These are phyloP conservation scores for Termitomyces sp. DNA, from an alignment of 1,284 basidiomycete species.

Conservation along the genomic window DNA sequence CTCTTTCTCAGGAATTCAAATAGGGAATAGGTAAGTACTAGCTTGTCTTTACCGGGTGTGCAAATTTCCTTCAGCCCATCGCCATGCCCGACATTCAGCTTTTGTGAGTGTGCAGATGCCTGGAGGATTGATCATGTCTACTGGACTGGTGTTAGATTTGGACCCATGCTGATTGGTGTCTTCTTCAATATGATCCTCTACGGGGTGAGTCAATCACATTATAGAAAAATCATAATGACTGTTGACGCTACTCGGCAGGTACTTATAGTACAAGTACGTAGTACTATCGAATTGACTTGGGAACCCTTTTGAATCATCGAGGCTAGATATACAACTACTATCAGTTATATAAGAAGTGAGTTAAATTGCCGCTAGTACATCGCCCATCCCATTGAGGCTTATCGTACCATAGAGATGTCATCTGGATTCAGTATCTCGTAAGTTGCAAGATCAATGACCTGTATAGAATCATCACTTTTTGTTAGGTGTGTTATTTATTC, in stretches of 20 bases:
- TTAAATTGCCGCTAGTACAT: not conserved
- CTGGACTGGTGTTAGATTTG: slow-evolving; percentile 18
- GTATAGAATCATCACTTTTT: not conserved
- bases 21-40: not conserved
- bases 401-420: slow-evolving; percentile 22
- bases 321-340: slow-evolving; percentile 29
- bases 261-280: slow-evolving; percentile 22
- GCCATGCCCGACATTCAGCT: slow-evolving; percentile 19
- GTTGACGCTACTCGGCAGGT: slow-evolving; percentile 13
- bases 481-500: not conserved
- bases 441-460: not conserved
- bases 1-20: too few species aligned
- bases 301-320: too few species aligned
- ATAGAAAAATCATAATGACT: not conserved
- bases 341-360: slow-evolving; percentile 24
- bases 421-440: slow-evolving; percentile 22
- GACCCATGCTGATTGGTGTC: slow-evolving; percentile 29
- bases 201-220: slow-evolving; percentile 10
- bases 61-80: not conserved
- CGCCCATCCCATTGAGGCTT: not conserved
- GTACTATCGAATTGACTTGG: too few species aligned
- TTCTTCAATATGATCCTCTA: slow-evolving; percentile 28
- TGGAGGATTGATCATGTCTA: not conserved
- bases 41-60: not conserved
- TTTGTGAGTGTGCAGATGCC: slow-evolving; percentile 2